These are phyloP conservation scores for Fusarium pininemorale DNA, from an alignment of 2,329 filamentous ascomycete species.

Conservation along the genomic window DNA sequence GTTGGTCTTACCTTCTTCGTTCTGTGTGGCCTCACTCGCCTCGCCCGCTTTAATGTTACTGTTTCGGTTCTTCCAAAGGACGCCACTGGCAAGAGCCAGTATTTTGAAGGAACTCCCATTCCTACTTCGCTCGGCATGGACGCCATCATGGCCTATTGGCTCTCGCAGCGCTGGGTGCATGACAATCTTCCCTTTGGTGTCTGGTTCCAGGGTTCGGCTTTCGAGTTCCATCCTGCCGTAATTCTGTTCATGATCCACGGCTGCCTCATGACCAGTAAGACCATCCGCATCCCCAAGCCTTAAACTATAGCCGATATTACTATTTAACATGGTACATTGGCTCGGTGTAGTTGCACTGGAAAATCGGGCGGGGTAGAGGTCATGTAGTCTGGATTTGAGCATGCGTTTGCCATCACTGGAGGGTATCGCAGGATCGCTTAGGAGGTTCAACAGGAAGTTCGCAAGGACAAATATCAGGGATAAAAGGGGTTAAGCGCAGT, in stretches of 20 bases:
- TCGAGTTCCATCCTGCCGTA: slow-evolving; percentile 88
- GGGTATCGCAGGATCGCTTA: background rate
- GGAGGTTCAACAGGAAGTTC: background rate
- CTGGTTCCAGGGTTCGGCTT: slow-evolving; percentile 69
- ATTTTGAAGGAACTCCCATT: slow-evolving; percentile 97
- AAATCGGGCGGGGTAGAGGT: background rate
- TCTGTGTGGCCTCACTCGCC: slow-evolving; percentile 89
- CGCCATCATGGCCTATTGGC: slow-evolving; percentile 88
- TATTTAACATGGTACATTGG: slow-evolving; percentile 25
- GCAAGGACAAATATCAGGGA: background rate
- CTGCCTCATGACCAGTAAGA: slow-evolving; percentile 95
- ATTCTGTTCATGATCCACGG: slow-evolving; percentile 87
- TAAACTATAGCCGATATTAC: slow-evolving; percentile 46
- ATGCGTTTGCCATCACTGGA: background rate
- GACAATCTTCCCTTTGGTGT: slow-evolving; percentile 81
- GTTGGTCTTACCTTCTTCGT: slow-evolving; percentile 86
- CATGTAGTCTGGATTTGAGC: background rate
- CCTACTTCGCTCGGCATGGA: slow-evolving; percentile 87
- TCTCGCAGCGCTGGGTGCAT: slow-evolving; percentile 80
- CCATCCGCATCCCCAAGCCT: slow-evolving; percentile 92
- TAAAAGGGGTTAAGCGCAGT: slow-evolving; percentile 1
- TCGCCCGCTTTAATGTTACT: slow-evolving; percentile 98
- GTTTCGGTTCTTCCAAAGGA: slow-evolving; percentile 91
- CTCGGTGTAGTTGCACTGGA: background rate
- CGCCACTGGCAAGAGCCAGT: slow-evolving; percentile 86